Evolutionary conservation across 257 asterid species (phyloP), one percentile per base, ranked within the genome.

Genomic region (Leptodermis oblonga): DNA sequence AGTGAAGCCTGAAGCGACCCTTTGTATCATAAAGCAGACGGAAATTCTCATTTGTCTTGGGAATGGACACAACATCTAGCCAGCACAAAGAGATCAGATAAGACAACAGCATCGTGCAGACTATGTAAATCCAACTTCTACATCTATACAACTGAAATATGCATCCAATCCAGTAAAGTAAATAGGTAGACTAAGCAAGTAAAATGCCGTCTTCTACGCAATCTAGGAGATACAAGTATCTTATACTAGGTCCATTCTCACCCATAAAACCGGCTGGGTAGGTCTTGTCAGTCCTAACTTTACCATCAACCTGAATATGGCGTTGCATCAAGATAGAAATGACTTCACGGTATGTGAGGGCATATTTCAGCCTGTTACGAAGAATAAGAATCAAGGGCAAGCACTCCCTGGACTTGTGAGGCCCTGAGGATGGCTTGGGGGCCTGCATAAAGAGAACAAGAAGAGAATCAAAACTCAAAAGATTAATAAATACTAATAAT

Each of bases 241-340:
- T 41, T 10, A 9, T 41, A 41, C 45, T 4, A 41, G 45, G 0
- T 20, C 20, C 11, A 46, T 9, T 31, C 82, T 20, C 80, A 88
- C 96, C 96, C 96, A 88, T 88, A 67, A 88, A 88, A 43, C 96
- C 95, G 69, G 92, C 67, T 59, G 95, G 92, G 51, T 86, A 88
- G 1, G 92, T 84, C 80, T 86, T 88, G 67, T 88, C 95, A 8
- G 95, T 88, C 85, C 90, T 84, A 51, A 88, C 95, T 75, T 88
- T 88, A 37, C 88, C 90, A 76, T 88, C 96, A 72, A 88, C 92
- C 31, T 79, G 86, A 68, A 88, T 68, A 59, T 88, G 96, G 7
- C 92, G 87, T 65, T 88, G 92, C 96, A 88, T 86, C 78, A 88
- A 70, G 59, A 88, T 86, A 31, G 92, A 46, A 69, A 81, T 74